A percentile compares a stretch with the other conserved stretches of the same genome.
Conservation (phyloP, 495 filamentous ascomycete genomes). For the Penicillium simplicissimum region DNA sequence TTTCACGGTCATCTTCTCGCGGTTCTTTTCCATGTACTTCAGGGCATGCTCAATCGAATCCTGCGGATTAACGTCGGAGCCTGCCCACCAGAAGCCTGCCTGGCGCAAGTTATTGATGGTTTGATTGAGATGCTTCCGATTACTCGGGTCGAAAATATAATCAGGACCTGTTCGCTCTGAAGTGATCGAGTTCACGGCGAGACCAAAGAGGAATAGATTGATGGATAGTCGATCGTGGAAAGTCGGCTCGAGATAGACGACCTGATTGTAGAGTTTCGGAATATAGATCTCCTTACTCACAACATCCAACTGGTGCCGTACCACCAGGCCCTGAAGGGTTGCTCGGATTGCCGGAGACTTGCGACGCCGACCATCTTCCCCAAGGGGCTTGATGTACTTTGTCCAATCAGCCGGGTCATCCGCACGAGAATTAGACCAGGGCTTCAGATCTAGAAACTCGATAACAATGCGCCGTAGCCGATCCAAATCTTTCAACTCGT, state of each 20-base stretch:
- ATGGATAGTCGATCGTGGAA: slow-evolving; percentile 81
- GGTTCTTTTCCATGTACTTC: slow-evolving; percentile 60
- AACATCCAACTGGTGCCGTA: slow-evolving; percentile 74
- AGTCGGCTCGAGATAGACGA: slow-evolving; percentile 75
- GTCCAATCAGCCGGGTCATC: slow-evolving; percentile 65
- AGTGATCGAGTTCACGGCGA: slow-evolving; percentile 86
- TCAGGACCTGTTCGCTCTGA: slow-evolving; percentile 80
- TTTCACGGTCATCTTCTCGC: slow-evolving; percentile 50
- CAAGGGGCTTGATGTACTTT: slow-evolving; percentile 70
- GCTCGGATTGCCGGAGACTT: slow-evolving; percentile 64
- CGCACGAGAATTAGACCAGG: slow-evolving; percentile 64
- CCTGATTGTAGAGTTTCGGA: slow-evolving; percentile 68
- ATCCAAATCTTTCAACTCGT: slow-evolving; percentile 72
- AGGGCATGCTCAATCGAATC: slow-evolving; percentile 62
- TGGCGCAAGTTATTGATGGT: slow-evolving; percentile 79
- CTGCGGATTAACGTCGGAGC: slow-evolving; percentile 66
- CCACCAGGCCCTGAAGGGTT: slow-evolving; percentile 73
- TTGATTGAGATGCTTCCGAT: slow-evolving; percentile 60
- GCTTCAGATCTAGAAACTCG: slow-evolving; percentile 71
- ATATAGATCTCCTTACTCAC: slow-evolving; percentile 63
- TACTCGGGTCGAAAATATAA: slow-evolving; percentile 82
- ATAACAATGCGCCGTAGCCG: slow-evolving; percentile 69
- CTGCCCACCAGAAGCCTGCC: slow-evolving; percentile 88
- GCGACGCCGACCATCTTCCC: slow-evolving; percentile 50
- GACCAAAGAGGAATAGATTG: slow-evolving; percentile 79